These are phyloP conservation scores for Elongisporangium undulatum DNA, from an alignment of 352 stramenopile species.

Conservation along the genomic window DNA sequence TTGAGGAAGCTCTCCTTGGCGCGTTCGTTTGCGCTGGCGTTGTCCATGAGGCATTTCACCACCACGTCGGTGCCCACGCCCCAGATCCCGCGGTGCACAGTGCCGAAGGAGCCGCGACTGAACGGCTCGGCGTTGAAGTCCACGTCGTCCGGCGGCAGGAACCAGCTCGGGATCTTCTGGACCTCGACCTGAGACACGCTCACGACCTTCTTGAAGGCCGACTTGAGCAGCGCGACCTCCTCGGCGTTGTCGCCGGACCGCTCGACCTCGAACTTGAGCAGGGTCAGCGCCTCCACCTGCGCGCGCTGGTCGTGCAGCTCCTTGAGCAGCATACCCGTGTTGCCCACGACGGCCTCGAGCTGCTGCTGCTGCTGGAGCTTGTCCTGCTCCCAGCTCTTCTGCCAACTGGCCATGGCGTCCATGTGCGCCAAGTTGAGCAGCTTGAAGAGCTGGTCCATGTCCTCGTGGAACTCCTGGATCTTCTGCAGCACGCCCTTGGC, in stretches of 20 bases:
- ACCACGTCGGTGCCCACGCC: conserved; percentile 14
- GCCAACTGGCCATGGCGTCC: conserved; percentile 21
- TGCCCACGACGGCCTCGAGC: conserved; percentile 8
- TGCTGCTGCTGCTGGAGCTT: not conserved
- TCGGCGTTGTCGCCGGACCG: conserved; percentile 1
- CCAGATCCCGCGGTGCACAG: conserved; percentile 10
- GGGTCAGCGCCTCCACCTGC: conserved; percentile 14
- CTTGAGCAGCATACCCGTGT: conserved; percentile 14
- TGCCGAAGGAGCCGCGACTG: conserved; percentile 5
- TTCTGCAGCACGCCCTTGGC: conserved; percentile 12
- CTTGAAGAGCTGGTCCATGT: conserved; percentile 23
- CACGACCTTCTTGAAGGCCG: conserved; percentile 10
- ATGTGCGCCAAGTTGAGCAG: conserved; percentile 20
- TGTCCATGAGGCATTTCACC: conserved; percentile 17
- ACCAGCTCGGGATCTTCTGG: conserved; percentile 8
- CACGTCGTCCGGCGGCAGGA: conserved; percentile 9
- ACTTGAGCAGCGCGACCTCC: conserved; percentile 4
- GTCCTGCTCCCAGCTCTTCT: conserved; percentile 19
- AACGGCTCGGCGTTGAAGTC: conserved; percentile 7
- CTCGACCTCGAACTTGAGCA: conserved; percentile 15
- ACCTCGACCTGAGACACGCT: conserved; percentile 9
- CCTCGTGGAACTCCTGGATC: conserved; percentile 12
- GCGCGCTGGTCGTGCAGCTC: conserved; percentile 16
- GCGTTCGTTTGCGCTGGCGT: not conserved
- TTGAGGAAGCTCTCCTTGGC: conserved; percentile 7